A percentile compares a stretch with the other conserved stretches of the same genome.
Conservation (phyloP, 1,284 basidiomycete species). For the Porphyrellus sp. region DNA sequence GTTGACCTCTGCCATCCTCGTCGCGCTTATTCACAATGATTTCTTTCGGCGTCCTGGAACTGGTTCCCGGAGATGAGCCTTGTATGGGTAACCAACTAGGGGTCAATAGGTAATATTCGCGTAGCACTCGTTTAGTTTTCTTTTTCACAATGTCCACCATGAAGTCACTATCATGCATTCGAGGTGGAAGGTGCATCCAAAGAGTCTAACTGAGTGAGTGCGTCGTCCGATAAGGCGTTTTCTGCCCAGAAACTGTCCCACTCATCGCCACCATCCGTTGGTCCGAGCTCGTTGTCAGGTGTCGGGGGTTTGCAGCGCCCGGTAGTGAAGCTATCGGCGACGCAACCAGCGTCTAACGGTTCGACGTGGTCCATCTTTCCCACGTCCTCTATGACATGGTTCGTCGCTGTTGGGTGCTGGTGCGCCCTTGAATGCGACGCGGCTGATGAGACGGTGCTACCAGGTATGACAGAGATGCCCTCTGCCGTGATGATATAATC, state of each 20-base stretch:
- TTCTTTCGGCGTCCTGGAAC: constrained; percentile 1
- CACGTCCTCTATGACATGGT: not conserved
- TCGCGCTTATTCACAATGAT: not conserved
- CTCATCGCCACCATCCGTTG: constrained; percentile 23
- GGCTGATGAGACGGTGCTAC: constrained; percentile 19
- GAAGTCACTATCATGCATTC: constrained; percentile 17
- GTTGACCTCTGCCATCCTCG: not conserved
- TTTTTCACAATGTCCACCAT: not conserved
- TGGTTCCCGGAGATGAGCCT: constrained; percentile 11
- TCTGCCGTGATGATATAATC: constrained; percentile 69
- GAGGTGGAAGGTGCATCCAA: not conserved
- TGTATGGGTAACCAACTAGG: not conserved
- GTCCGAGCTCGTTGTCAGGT: constrained; percentile 28
- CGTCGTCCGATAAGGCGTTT: constrained; percentile 29
- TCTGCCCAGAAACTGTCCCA: constrained; percentile 35
- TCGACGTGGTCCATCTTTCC: constrained; percentile 28
- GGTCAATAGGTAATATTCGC: not conserved
- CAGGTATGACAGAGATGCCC: constrained; percentile 48
- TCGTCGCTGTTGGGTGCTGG: not conserved
- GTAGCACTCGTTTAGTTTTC: constrained; percentile 12
- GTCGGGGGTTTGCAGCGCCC: constrained; percentile 18
- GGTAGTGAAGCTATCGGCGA: constrained; percentile 26
- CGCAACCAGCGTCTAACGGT: constrained; percentile 40
- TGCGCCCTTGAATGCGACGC: constrained; percentile 1
- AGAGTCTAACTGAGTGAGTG: constrained; percentile 19